phyloP scores from a whole-genome alignment of 441 rosid species.

The Eutrema salsugineum region DNA sequence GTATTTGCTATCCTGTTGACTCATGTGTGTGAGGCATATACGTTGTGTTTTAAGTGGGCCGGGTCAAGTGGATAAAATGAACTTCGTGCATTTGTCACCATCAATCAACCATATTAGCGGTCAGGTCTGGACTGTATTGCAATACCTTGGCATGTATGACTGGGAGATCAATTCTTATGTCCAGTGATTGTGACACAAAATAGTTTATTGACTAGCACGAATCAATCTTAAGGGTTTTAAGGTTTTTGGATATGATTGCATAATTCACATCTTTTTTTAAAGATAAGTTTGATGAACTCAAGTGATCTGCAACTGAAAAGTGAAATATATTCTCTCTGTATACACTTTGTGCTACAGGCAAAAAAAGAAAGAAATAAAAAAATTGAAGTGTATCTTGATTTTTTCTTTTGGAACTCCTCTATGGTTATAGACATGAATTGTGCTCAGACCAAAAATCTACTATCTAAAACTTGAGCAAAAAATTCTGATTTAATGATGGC shows the following conservation, averaged over 20 bases:
- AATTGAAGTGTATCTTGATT: background rate
- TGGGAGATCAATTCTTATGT: background rate
- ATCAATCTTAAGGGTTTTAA: background rate
- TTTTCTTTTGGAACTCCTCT: background rate
- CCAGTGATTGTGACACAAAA: background rate
- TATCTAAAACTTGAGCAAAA: background rate
- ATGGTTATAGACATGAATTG: background rate
- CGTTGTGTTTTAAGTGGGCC: background rate
- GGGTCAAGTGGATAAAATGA: background rate
- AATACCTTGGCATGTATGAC: background rate
- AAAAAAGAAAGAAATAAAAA: background rate
- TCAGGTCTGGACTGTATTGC: background rate
- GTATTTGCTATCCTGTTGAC: background rate
- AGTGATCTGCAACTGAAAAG: background rate
- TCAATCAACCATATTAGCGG: too few relatives aligned
- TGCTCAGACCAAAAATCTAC: background rate
- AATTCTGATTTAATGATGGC: background rate
- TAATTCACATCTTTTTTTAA: background rate
- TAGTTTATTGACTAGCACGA: background rate
- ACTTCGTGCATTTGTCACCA: too few relatives aligned
- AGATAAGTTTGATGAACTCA: constrained; percentile 10
- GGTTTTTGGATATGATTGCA: background rate
- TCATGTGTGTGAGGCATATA: background rate
- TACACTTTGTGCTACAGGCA: background rate
- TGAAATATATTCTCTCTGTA: background rate